These are phyloP conservation scores for Clitoria ternatea DNA, from an alignment of 306 rosid genomes.

Conservation along the genomic window DNA sequence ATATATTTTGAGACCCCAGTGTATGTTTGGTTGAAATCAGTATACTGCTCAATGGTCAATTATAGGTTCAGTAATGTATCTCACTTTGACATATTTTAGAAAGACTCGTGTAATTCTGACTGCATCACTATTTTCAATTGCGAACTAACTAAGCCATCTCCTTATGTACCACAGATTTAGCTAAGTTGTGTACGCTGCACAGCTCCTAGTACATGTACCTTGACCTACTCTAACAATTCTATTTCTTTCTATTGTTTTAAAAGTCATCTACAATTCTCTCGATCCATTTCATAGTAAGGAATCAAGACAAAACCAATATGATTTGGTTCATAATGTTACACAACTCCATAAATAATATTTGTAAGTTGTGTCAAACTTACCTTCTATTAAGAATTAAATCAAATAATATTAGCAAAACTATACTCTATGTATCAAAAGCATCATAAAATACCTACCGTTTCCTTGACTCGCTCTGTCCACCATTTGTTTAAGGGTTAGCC, in stretches of 20 bases:
- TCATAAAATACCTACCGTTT: constrained; percentile 51
- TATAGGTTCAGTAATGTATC: not conserved
- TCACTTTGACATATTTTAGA: not conserved
- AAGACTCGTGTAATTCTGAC: too few species aligned
- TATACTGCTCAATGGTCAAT: not conserved
- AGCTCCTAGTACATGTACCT: not conserved
- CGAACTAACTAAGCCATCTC: not conserved
- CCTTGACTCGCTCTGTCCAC: constrained; percentile 58
- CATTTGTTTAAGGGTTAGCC: constrained; percentile 70
- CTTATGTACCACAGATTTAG: not conserved
- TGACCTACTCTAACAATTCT: not conserved
- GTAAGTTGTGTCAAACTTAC: not conserved
- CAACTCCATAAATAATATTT: not conserved
- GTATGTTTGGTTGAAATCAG: constrained; percentile 1
- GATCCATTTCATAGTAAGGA: not conserved
- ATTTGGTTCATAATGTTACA: not conserved
- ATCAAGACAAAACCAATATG: not conserved
- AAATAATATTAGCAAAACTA: not conserved
- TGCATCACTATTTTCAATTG: not conserved
- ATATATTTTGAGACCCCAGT: not conserved
- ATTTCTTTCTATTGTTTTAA: not conserved
- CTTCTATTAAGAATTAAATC: not conserved
- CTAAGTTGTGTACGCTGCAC: not conserved
- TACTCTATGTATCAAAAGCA: not conserved
- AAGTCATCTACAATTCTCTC: too few species aligned